Base-by-base conservation (phyloP, 176 grass and related monocot species). In the Avena eriantha region DNA sequence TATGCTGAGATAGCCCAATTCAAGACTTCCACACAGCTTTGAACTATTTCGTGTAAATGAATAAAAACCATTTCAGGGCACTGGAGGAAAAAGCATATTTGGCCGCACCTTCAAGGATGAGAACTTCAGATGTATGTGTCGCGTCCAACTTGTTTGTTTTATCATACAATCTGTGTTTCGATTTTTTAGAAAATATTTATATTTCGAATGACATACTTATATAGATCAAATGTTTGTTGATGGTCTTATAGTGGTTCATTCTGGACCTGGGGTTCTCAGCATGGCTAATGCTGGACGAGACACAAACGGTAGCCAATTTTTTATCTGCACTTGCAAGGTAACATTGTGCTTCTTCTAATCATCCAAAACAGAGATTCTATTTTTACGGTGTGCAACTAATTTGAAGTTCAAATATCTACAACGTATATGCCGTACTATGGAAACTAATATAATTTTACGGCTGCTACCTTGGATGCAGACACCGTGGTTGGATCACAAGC, bases 51-150 rank as follows among this genome's bases (percentile, higher is more conserved):
- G 11, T 85, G 68, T 60, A 33, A 82, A 65, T 73, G 39, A 74
- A 77, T 33, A 18, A 5, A 80, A 80, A 74, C 11, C 29, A 53
- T 92, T 94, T 43, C 90, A 98, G 92, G 96, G 93, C 22, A 94
- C 93, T n/a, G 96, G 96, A 83, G 96, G 96, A 65, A 98, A 98
- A 87, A 98, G 93, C 81, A 94, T 95, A 88, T 98, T 95, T 4
- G 96, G 93, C 5, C 93, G 90, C 41, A 94, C 90, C 43, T 98
- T 98, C 51, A 98, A 94, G 73, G 96, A 98, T 5, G 96, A 98
- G 85, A 98, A 94, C 77, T 98, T 98, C 65, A 95, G 91, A 53
- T 90, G 96, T 98, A 94, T 69, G 84, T 56, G 73, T 74, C 31
- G 15, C 21, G 41, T 11, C 70, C 7, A 87, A 55, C 15, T 45